Evolutionary conservation across 257 asterid genomes (phyloP).

Genomic region (Anisodus acutangulus): DNA sequence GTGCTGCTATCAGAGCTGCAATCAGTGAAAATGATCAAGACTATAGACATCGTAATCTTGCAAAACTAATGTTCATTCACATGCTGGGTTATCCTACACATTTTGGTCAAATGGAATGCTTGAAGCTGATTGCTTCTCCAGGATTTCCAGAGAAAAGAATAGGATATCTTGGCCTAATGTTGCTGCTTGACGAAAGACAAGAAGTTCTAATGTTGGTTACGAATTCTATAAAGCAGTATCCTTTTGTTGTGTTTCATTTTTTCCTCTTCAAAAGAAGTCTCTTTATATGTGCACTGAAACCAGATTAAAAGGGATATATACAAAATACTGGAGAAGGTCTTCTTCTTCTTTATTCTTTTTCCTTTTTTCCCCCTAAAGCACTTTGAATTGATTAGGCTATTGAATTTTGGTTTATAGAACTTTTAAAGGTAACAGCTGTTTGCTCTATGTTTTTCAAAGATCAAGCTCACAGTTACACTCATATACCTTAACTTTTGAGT

Average conservation of each 20-base stretch:
- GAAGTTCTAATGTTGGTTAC: conserved; percentile 99
- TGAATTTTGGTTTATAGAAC: conserved; percentile 1
- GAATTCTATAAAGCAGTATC: conserved; percentile 98
- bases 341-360: not conserved
- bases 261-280: not conserved
- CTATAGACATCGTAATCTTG: conserved; percentile 92
- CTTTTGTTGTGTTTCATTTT: conserved; percentile 31
- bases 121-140: conserved; percentile 89
- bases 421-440: conserved; percentile 30
- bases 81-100: conserved; percentile 99
- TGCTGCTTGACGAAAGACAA: conserved; percentile 99
- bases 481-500: conserved; percentile 57
- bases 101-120: conserved; percentile 99
- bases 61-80: conserved; percentile 99
- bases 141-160: conserved; percentile 99
- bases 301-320: conserved; percentile 5
- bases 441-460: conserved; percentile 36
- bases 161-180: conserved; percentile 98
- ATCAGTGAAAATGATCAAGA: conserved; percentile 91
- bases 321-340: not conserved
- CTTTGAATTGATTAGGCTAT: conserved; percentile 23
- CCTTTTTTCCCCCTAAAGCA: not conserved
- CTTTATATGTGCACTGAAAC: conserved; percentile 1
- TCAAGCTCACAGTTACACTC: conserved; percentile 32
- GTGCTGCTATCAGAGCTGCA: conserved; percentile 96